These are phyloP conservation scores for Colletotrichum zoysiae DNA, from an alignment of 2,329 filamentous ascomycete species.

Conservation along the genomic window DNA sequence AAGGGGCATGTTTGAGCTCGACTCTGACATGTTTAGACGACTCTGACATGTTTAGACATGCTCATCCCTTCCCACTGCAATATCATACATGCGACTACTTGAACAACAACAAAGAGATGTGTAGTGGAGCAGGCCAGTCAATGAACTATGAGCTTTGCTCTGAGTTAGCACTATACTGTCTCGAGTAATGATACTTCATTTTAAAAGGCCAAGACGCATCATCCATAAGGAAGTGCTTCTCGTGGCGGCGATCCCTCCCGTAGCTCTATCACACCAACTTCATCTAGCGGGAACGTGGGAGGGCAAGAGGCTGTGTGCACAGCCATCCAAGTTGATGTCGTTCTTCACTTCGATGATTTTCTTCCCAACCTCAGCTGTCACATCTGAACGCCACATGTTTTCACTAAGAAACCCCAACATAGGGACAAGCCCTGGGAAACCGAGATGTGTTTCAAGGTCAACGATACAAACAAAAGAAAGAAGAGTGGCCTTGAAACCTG, in stretches of 20 bases:
- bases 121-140: not conserved
- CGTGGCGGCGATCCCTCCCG: not conserved
- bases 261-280: not conserved
- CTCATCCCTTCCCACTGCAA: not conserved
- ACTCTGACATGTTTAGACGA: not conserved
- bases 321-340: not conserved
- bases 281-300: not conserved
- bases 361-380: not conserved
- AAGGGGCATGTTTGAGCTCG: not conserved
- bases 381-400: not conserved
- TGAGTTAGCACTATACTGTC: not conserved
- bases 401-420: not conserved
- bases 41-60: not conserved
- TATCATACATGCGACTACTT: not conserved
- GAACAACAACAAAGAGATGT: rapidly evolving
- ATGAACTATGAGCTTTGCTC: not conserved
- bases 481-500: slow-evolving; percentile 1
- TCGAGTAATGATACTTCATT: not conserved
- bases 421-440: not conserved
- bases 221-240: not conserved
- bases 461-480: slow-evolving; percentile 9
- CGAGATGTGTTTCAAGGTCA: not conserved
- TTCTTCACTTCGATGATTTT: not conserved
- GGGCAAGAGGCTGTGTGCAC: not conserved
- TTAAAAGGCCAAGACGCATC: not conserved